Base-by-base conservation (phyloP, 306 rosid species). In the Acacia melanoxylon region DNA sequence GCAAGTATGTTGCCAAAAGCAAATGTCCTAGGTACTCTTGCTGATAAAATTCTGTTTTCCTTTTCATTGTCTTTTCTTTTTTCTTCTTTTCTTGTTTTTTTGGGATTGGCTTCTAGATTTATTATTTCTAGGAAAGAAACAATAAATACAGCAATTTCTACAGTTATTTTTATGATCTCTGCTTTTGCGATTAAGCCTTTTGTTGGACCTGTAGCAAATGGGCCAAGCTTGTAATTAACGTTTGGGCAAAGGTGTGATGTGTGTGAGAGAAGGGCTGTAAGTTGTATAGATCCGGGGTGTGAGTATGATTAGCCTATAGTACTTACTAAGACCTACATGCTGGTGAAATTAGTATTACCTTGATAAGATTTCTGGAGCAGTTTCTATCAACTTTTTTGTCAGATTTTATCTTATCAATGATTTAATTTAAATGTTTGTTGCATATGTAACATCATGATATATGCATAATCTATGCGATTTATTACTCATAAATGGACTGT, bases 401-500 rank as follows among this genome's bases (percentile, higher is more conserved):
- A 31, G 33, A 62, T 67, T 70, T 73, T 40, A 35, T 33, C 68
- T 68, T 56, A 46, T 31, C 40, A 40, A 65, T 42, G 22, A 41
- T 68, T 59, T 51, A 51, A 13, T 17, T 81, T 76, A 3, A 24
- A 59, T 59, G 15, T 73, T 45, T 20, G 14, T 35, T 27, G 24
- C 14, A 13, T 62, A 54, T 37, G 42, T 63, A 46, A 44, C 27
- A 68, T 51, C 65, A 61, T 70, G 35, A 65, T 42, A 69, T 62
- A 74, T 63, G 72, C 72, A 42, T 74, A 46, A 49, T 17, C 37
- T 61, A 31, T 33, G 1, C 17, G 72, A 29, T 80, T 58, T 66
- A 37, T 54, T 17, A 73, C 71, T 78, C 66, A 65, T 19, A 76
- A 70, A 83, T 68, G 70, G 61, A 37, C 74, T 31, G n/a, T 44